Conservation (phyloP, 169 alveolate genomes). For the Neospora caninum region DNA sequence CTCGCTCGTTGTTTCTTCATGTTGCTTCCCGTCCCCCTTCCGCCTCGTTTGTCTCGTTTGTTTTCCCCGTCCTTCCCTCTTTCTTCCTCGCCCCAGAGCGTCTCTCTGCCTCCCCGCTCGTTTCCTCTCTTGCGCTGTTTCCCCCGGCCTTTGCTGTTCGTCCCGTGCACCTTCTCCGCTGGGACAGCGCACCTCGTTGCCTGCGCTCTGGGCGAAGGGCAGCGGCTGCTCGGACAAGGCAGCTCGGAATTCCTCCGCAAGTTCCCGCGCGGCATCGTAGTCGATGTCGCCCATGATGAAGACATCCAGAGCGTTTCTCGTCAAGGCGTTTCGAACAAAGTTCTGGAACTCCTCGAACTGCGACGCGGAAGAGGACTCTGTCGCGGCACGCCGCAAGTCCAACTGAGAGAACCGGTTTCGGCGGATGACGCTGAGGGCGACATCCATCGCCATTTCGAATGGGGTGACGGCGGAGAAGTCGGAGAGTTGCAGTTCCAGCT, state of each 20-base stretch:
- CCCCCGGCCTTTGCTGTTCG: neutral
- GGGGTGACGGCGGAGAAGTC: constrained; percentile 51
- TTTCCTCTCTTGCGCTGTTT: neutral
- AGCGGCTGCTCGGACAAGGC: constrained; percentile 19
- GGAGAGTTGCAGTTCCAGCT: constrained; percentile 41
- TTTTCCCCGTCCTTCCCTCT: neutral
- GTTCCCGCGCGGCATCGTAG: constrained; percentile 1
- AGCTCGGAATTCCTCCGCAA: constrained; percentile 45
- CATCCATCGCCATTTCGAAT: constrained; percentile 60
- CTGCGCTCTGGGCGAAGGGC: constrained; percentile 49
- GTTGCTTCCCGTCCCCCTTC: too few relatives aligned
- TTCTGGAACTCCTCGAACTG: neutral
- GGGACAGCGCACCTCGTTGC: constrained; percentile 40
- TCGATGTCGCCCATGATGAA: constrained; percentile 68
- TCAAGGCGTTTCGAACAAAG: neutral
- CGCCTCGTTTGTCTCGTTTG: too few relatives aligned
- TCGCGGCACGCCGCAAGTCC: constrained; percentile 39
- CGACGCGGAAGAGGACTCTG: neutral
- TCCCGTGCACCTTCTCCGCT: neutral
- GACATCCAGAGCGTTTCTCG: constrained; percentile 44
- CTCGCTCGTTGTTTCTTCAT: too few relatives aligned
- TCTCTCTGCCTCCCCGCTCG: neutral
- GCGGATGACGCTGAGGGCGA: constrained; percentile 41
- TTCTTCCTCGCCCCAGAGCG: neutral
- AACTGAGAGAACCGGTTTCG: constrained; percentile 37